Conservation (phyloP, 805 yeast genomes). For the Pichia nakasei region DNA sequence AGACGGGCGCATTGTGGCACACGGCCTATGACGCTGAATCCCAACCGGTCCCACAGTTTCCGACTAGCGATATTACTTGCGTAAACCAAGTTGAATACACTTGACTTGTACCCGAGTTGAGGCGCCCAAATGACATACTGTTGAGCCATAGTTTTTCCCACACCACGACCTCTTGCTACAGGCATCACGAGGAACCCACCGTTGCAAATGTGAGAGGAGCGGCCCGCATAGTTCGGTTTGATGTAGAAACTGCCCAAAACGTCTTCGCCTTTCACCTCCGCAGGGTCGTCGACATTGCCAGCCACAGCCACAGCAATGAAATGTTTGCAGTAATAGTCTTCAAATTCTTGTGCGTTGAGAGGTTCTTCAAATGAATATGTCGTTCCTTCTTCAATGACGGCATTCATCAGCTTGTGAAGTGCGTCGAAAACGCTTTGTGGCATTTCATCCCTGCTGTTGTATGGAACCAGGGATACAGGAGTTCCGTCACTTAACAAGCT, state of each 20-base stretch:
- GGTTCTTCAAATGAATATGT: constrained; percentile 59
- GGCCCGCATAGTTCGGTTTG: constrained; percentile 80
- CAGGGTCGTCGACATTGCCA: constrained; percentile 25
- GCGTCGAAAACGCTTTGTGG: constrained; percentile 42
- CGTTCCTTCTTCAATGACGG: constrained; percentile 59
- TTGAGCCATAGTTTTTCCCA: constrained; percentile 65
- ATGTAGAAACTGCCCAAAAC: constrained; percentile 71
- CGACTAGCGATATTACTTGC: constrained; percentile 70
- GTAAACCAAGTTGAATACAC: constrained; percentile 83
- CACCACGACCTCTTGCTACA: constrained; percentile 44
- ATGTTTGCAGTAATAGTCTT: constrained; percentile 56
- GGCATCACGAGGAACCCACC: constrained; percentile 74
- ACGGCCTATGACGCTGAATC: constrained; percentile 71
- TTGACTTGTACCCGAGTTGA: constrained; percentile 64
- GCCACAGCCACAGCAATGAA: constrained; percentile 57
- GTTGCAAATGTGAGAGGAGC: constrained; percentile 82
- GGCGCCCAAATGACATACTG: constrained; percentile 69
- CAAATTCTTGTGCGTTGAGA: constrained; percentile 40
- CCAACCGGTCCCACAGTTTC: constrained; percentile 74
- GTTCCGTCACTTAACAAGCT: constrained; percentile 21
- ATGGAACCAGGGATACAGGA: constrained; percentile 48
- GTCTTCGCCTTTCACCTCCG: constrained; percentile 1
- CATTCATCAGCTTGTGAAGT: constrained; percentile 47
- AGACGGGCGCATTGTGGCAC: constrained; percentile 60
- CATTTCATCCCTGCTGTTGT: constrained; percentile 37